Conservation (phyloP, 2,329 filamentous ascomycete species). For the Alternaria hordeiaustralica region DNA sequence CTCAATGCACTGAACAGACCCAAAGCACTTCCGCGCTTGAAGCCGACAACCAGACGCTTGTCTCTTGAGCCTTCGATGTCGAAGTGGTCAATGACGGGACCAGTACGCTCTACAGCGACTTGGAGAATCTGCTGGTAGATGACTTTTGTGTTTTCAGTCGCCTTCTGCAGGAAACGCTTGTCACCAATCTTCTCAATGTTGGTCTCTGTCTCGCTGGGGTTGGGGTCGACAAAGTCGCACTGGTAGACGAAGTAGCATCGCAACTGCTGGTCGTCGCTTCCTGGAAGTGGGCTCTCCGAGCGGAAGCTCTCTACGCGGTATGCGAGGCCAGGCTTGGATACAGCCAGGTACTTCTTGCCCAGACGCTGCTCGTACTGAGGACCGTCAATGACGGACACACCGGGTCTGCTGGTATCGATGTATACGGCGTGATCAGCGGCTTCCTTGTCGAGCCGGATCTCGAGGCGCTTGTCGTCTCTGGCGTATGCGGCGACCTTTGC, state of each 20-base stretch:
- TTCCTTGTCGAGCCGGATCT: conserved; percentile 96
- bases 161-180: conserved; percentile 92
- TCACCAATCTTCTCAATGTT: conserved; percentile 91
- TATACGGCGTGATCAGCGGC: conserved; percentile 94
- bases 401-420: conserved; percentile 95
- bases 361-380: conserved; percentile 94
- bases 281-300: conserved; percentile 80
- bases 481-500: conserved; percentile 95
- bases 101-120: conserved; percentile 81
- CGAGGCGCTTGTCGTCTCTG: conserved; percentile 89
- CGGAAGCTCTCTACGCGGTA: conserved; percentile 98
- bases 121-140: conserved; percentile 95
- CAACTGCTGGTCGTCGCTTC: conserved; percentile 78
- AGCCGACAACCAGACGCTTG: conserved; percentile 93
- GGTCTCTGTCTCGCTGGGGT: conserved; percentile 78
- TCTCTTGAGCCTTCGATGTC: conserved; percentile 91
- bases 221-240: conserved; percentile 83
- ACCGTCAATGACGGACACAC: conserved; percentile 75
- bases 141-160: conserved; percentile 91
- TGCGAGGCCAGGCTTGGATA: conserved; percentile 70
- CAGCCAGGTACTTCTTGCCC: conserved; percentile 93
- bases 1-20: conserved; percentile 95
- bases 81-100: conserved; percentile 97
- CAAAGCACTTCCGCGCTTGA: conserved; percentile 88
- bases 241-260: conserved; percentile 99